A percentile compares a stretch with the other conserved stretches of the same genome.
Evolutionary conservation across 1,139 yeast species (phyloP).

Genomic region (Lodderomyces pseudojiufengensis): DNA sequence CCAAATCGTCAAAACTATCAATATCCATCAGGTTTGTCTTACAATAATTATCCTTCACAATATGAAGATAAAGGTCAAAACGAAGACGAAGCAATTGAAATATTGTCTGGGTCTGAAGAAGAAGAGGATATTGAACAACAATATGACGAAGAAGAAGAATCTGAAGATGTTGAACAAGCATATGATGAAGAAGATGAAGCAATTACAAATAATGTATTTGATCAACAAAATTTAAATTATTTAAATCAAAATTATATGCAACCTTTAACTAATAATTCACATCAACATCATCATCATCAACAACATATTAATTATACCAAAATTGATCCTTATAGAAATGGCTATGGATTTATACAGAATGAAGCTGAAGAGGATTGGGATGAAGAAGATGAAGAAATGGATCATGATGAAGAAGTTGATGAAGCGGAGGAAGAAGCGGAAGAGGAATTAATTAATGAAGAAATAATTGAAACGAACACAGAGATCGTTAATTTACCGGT

Average conservation of each 20-base stretch:
- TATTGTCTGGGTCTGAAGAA: slow-evolving; percentile 9
- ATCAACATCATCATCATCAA: no score
- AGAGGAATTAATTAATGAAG: not conserved
- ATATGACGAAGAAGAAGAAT: slow-evolving; percentile 11
- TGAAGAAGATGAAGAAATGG: slow-evolving; percentile 14
- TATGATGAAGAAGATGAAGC: slow-evolving; percentile 13
- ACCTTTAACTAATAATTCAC: no score
- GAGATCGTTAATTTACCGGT: no score
- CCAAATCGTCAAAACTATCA: no score
- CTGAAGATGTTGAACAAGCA: slow-evolving; percentile 7
- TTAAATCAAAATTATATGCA: no score
- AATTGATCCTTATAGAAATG: not conserved
- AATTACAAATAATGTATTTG: no score
- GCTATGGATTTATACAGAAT: not conserved
- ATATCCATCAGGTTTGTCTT: no score
- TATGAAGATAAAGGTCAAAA: slow-evolving; percentile 10
- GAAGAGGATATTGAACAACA: slow-evolving; percentile 9
- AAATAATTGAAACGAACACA: not conserved
- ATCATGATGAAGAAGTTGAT: slow-evolving; percentile 13
- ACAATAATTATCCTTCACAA: slow-evolving; percentile 2
- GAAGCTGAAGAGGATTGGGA: slow-evolving; percentile 12
- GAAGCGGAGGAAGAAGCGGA: slow-evolving; percentile 10
- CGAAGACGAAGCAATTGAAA: slow-evolving; percentile 10
- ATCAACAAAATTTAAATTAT: no score
- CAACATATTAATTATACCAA: not conserved